Evolutionary conservation across 2,329 filamentous ascomycete genomes (phyloP).

Genomic region (Fusarium euwallaceae): DNA sequence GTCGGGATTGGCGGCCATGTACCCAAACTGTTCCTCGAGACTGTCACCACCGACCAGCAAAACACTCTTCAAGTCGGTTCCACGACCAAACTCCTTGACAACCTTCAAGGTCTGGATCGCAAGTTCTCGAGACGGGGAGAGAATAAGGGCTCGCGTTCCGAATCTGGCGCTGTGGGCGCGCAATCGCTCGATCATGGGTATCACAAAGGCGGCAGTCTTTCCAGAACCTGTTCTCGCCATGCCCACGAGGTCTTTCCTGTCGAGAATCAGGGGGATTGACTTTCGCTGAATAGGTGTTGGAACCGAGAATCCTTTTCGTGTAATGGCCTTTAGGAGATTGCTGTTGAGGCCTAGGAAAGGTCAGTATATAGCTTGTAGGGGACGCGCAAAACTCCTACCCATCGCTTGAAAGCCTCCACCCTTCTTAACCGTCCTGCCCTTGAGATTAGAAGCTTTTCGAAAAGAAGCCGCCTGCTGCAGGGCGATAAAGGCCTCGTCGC

Average conservation of each 20-base stretch:
- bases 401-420: slow-evolving; percentile 97
- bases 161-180: slow-evolving; percentile 89
- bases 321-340: slow-evolving; percentile 89
- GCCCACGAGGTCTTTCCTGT: slow-evolving; percentile 94
- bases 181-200: slow-evolving; percentile 96
- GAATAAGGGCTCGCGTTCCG: slow-evolving; percentile 85
- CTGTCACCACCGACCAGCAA: slow-evolving; percentile 95
- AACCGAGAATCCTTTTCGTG: slow-evolving; percentile 93
- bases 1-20: slow-evolving; percentile 95
- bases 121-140: slow-evolving; percentile 94
- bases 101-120: slow-evolving; percentile 96
- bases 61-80: slow-evolving; percentile 91
- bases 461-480: slow-evolving; percentile 89
- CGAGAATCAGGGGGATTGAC: slow-evolving; percentile 90
- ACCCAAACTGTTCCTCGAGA: slow-evolving; percentile 92
- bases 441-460: slow-evolving; percentile 84
- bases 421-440: slow-evolving; percentile 91
- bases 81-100: slow-evolving; percentile 91
- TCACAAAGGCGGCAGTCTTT: slow-evolving; percentile 98
- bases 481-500: slow-evolving; percentile 92
- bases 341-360: slow-evolving; percentile 75
- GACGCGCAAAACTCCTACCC: slow-evolving; percentile 64
- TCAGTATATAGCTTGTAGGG: slow-evolving; percentile 24
- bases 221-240: slow-evolving; percentile 99
- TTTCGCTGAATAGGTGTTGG: slow-evolving; percentile 98